phyloP scores from a whole-genome alignment of 805 yeast species.

The Candida qinlingensis region DNA sequence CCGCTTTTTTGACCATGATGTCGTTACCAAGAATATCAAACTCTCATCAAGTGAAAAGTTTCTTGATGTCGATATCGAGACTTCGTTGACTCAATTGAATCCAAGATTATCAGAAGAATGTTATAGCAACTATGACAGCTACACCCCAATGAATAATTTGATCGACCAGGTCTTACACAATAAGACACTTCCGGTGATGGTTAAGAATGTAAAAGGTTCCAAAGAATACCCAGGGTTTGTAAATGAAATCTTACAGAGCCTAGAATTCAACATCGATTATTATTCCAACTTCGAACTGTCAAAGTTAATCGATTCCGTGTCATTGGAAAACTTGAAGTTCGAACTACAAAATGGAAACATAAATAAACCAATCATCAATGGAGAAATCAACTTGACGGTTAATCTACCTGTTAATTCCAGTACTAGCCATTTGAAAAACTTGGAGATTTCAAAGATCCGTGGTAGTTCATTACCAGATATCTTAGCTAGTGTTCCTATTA shows the following conservation, averaged over 20 bases:
- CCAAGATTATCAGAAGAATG: slow-evolving; percentile 7
- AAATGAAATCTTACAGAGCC: slow-evolving; percentile 15
- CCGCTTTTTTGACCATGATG: slow-evolving; percentile 20
- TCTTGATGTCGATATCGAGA: slow-evolving; percentile 10
- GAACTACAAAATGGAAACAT: slow-evolving; percentile 30
- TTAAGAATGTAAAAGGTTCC: slow-evolving; percentile 20
- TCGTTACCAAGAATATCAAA: slow-evolving; percentile 9
- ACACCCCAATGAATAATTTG: slow-evolving; percentile 14
- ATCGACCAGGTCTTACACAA: slow-evolving; percentile 15
- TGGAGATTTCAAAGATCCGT: slow-evolving; percentile 32
- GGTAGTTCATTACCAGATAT: slow-evolving; percentile 29
- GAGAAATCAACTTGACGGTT: slow-evolving; percentile 31
- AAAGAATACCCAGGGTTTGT: slow-evolving; percentile 15
- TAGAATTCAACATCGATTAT: slow-evolving; percentile 15
- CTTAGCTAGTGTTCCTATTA: slow-evolving; percentile 4
- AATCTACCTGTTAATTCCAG: slow-evolving; percentile 23
- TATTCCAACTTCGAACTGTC: slow-evolving; percentile 10
- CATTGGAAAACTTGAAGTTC: slow-evolving; percentile 32
- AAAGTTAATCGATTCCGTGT: slow-evolving; percentile 30
- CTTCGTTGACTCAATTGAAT: slow-evolving; percentile 7
- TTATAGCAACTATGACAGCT: slow-evolving; percentile 2
- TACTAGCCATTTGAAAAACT: slow-evolving; percentile 19
- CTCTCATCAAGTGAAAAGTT: slow-evolving; percentile 13
- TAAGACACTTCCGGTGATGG: slow-evolving; percentile 14
- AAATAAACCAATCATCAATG: slow-evolving; percentile 31